Evolutionary conservation across 306 rosid genomes (phyloP).

Genomic region (Medicago ruthenica): DNA sequence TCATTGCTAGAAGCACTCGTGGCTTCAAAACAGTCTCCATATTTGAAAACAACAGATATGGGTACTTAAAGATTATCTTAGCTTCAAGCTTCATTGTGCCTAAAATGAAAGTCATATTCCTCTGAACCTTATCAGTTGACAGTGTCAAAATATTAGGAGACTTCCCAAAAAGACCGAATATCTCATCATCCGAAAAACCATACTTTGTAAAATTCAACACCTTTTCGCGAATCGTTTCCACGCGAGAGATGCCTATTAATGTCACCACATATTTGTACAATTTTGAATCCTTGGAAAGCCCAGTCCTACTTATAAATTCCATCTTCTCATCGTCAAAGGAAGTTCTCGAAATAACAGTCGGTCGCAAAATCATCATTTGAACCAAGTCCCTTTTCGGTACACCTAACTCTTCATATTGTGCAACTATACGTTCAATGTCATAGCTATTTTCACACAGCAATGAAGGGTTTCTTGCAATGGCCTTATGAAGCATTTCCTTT

Average conservation of each 20-base stretch:
- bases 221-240: conserved; percentile 68
- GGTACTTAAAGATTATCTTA: conserved; percentile 53
- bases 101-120: conserved; percentile 83
- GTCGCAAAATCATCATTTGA: conserved; percentile 62
- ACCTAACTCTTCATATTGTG: conserved; percentile 64
- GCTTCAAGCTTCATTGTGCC: conserved; percentile 77
- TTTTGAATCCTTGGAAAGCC: conserved; percentile 57
- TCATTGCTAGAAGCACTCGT: conserved; percentile 55
- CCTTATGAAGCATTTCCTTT: conserved; percentile 61
- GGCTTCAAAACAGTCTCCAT: conserved; percentile 78
- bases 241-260: conserved; percentile 69
- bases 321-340: conserved; percentile 75
- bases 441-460: conserved; percentile 51
- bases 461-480: conserved; percentile 78
- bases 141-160: conserved; percentile 64
- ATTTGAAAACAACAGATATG: conserved; percentile 60
- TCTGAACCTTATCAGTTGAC: conserved; percentile 80
- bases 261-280: conserved; percentile 79
- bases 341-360: conserved; percentile 66
- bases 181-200: conserved; percentile 75
- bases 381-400: conserved; percentile 61
- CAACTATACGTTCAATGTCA: conserved; percentile 50
- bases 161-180: conserved; percentile 56
- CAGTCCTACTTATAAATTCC: conserved; percentile 57
- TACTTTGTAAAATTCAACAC: conserved; percentile 61